Percentiles rank a stretch among this genome's conserved stretches.
Conservation (phyloP, 495 filamentous ascomycete species). For the Penicillium pulvis region DNA sequence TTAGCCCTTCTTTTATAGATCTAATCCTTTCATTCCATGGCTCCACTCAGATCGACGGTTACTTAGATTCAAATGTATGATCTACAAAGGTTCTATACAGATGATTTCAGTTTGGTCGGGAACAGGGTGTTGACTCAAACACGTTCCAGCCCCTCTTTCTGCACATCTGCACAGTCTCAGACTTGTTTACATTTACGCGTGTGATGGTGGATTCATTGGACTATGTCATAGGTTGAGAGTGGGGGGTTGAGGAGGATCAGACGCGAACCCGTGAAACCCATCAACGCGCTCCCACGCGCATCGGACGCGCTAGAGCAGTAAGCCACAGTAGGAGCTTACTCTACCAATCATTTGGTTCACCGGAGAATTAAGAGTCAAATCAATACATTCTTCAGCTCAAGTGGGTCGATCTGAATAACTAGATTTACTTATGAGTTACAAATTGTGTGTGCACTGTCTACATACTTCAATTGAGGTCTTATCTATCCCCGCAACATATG, state of each 20-base stretch:
- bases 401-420: background rate
- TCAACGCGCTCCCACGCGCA: slow-evolving; percentile 21
- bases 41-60: slow-evolving; percentile 5
- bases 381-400: background rate
- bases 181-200: slow-evolving; percentile 20
- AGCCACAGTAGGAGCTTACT: slow-evolving; percentile 11
- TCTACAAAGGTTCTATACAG: background rate
- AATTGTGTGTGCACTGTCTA: background rate
- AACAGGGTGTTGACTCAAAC: background rate
- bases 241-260: background rate
- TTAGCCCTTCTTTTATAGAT: background rate
- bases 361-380: slow-evolving; percentile 1
- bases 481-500: background rate
- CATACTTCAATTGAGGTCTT: background rate
- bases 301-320: slow-evolving; percentile 25
- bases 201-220: background rate
- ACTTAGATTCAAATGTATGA: background rate
- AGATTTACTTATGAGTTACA: background rate
- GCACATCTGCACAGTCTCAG: slow-evolving; percentile 10
- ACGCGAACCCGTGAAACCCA: slow-evolving; percentile 14
- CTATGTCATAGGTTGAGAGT: slow-evolving; percentile 8
- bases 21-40: background rate
- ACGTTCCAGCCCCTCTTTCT: background rate
- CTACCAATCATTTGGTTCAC: slow-evolving; percentile 16
- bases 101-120: slow-evolving; percentile 7